These are phyloP conservation scores for Saturnispora zaruensis DNA, from an alignment of 805 yeast species.

Conservation along the genomic window DNA sequence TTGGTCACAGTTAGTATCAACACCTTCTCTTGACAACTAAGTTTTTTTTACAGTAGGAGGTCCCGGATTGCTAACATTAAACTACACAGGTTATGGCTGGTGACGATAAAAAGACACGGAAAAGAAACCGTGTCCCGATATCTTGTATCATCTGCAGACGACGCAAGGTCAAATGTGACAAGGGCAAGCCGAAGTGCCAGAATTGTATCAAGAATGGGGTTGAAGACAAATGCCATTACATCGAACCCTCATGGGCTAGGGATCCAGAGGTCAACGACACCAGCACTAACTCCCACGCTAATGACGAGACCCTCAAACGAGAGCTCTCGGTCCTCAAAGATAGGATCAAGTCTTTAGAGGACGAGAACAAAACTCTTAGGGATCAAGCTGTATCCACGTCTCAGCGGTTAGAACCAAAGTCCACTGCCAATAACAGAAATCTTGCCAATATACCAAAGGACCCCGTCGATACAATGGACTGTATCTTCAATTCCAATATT, in stretches of 20 bases:
- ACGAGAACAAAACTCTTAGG: conserved; percentile 25
- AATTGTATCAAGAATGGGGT: conserved; percentile 52
- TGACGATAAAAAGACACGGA: conserved; percentile 22
- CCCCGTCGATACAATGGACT: conserved; percentile 26
- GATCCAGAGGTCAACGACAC: conserved; percentile 30
- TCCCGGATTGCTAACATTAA: background rate
- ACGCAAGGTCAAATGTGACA: conserved; percentile 34
- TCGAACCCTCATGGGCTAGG: conserved; percentile 55
- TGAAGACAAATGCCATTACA: conserved; percentile 46
- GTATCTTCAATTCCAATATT: conserved; percentile 28
- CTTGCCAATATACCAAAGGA: conserved; percentile 14
- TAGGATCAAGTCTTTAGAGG: conserved; percentile 19
- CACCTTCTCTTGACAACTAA: background rate
- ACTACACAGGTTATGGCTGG: background rate
- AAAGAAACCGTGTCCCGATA: conserved; percentile 32
- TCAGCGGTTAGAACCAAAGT: background rate
- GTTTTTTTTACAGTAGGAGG: background rate
- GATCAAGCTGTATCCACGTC: background rate
- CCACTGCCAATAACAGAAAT: conserved; percentile 1
- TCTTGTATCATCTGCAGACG: conserved; percentile 33
- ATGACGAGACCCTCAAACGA: conserved; percentile 1
- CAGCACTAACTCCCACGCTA: conserved; percentile 16
- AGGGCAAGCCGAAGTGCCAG: conserved; percentile 46
- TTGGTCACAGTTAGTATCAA: background rate
- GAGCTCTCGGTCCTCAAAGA: conserved; percentile 3